Evolutionary conservation across 257 asterid genomes (phyloP).

Genomic region (Echites panduratus): DNA sequence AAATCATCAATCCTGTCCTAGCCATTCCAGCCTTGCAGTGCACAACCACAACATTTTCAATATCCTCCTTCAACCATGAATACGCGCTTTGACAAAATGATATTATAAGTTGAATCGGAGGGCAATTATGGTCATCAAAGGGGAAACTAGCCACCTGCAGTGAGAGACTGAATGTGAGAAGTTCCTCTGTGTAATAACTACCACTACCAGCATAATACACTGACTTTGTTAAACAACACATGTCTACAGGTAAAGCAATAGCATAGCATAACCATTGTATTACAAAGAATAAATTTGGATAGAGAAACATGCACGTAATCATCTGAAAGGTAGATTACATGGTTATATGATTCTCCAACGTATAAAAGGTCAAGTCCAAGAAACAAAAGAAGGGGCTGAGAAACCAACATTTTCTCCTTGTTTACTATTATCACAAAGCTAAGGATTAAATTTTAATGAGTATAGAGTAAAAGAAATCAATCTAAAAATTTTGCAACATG

Average conservation of each 20-base stretch:
- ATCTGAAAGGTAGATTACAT: not conserved
- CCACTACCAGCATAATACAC: not conserved
- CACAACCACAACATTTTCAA: slow-evolving; percentile 95
- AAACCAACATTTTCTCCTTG: not conserved
- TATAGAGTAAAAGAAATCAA: not conserved
- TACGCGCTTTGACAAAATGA: slow-evolving; percentile 98
- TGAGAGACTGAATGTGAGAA: slow-evolving; percentile 1
- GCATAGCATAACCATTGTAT: not conserved
- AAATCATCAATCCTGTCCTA: slow-evolving; percentile 98
- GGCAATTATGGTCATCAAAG: slow-evolving; percentile 96
- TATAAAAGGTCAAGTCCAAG: not conserved
- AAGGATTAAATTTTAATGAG: not conserved
- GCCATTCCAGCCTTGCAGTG: slow-evolving; percentile 99
- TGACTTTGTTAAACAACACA: not conserved
- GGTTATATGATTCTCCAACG: not conserved
- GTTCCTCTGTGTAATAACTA: not conserved
- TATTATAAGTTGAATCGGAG: slow-evolving; percentile 87
- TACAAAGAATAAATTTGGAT: not conserved
- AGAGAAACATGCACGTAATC: not conserved
- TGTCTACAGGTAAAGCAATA: not conserved
- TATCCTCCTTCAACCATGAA: slow-evolving; percentile 98
- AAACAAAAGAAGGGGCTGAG: not conserved
- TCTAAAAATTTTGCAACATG: not conserved
- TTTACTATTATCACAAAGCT: not conserved
- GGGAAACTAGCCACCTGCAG: slow-evolving; percentile 94